Evolutionary conservation across 352 stramenopile species (phyloP).

Genomic region (Globisporangium irregulare): DNA sequence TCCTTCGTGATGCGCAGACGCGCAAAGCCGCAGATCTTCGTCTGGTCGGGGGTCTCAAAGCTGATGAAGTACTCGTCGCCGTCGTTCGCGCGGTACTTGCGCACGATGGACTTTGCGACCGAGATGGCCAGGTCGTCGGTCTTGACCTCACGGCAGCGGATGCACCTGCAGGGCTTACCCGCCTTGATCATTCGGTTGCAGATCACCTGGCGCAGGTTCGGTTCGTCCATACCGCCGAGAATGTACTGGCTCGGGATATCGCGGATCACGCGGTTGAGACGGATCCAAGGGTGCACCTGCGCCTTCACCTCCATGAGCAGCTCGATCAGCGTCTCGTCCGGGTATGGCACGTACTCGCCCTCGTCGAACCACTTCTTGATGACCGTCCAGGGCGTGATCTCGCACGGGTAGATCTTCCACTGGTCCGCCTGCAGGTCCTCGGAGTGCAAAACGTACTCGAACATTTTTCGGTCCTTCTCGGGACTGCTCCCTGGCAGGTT

Average conservation of each 20-base stretch:
- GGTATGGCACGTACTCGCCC: slow-evolving; percentile 88
- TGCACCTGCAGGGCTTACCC: slow-evolving; percentile 83
- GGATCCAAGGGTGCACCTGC: slow-evolving; percentile 93
- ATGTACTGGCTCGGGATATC: slow-evolving; percentile 95
- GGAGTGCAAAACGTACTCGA: slow-evolving; percentile 87
- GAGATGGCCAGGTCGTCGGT: slow-evolving; percentile 79
- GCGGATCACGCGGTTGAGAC: slow-evolving; percentile 91
- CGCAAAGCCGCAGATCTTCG: slow-evolving; percentile 91
- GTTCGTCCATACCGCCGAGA: slow-evolving; percentile 89
- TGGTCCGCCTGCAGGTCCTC: slow-evolving; percentile 91
- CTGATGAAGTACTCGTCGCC: slow-evolving; percentile 91
- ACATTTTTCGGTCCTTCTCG: slow-evolving; percentile 88
- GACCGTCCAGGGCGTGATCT: slow-evolving; percentile 89
- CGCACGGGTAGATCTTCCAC: slow-evolving; percentile 95
- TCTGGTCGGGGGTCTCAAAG: slow-evolving; percentile 88
- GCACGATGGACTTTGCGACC: slow-evolving; percentile 63
- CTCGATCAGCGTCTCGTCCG: slow-evolving; percentile 84
- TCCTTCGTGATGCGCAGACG: slow-evolving; percentile 77
- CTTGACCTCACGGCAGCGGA: slow-evolving; percentile 91
- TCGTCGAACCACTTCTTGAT: slow-evolving; percentile 91
- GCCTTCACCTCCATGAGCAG: slow-evolving; percentile 89
- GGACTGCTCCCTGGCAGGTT: slow-evolving; percentile 86
- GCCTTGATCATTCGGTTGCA: slow-evolving; percentile 74
- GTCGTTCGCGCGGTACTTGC: slow-evolving; percentile 84
- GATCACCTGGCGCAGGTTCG: slow-evolving; percentile 90